These are phyloP conservation scores for Comarum palustre DNA, from an alignment of 306 rosid genomes.

Conservation along the genomic window DNA sequence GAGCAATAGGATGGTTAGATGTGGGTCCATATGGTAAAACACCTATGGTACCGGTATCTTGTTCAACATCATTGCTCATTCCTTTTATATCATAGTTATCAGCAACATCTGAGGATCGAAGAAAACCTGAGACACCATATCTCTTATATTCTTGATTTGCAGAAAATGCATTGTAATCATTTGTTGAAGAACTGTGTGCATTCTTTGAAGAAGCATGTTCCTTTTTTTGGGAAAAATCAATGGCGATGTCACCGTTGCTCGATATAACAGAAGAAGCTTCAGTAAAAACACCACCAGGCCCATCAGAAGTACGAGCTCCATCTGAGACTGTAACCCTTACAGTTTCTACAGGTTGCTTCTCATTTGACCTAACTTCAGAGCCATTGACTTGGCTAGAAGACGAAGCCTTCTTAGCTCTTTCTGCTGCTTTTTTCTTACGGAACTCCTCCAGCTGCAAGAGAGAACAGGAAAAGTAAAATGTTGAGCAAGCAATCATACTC, in stretches of 20 bases:
- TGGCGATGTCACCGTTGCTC: slow-evolving; percentile 32
- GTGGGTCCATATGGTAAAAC: slow-evolving; percentile 38
- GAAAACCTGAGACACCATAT: slow-evolving; percentile 33
- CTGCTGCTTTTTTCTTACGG: slow-evolving; percentile 89
- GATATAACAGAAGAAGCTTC: slow-evolving; percentile 37
- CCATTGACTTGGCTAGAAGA: slow-evolving; percentile 35
- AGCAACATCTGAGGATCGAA: slow-evolving; percentile 35
- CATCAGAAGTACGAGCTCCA: slow-evolving; percentile 72
- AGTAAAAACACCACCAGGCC: slow-evolving; percentile 30
- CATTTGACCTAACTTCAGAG: slow-evolving; percentile 45
- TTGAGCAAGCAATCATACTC: not conserved
- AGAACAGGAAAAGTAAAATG: not conserved
- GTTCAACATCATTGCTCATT: slow-evolving; percentile 32
- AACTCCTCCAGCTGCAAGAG: slow-evolving; percentile 85
- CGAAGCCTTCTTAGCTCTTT: slow-evolving; percentile 63
- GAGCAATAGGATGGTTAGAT: slow-evolving; percentile 33
- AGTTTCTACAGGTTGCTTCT: slow-evolving; percentile 58
- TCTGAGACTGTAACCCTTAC: slow-evolving; percentile 47
- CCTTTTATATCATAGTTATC: slow-evolving; percentile 34
- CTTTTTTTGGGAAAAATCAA: slow-evolving; percentile 36
- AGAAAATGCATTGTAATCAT: slow-evolving; percentile 38
- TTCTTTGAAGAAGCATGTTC: slow-evolving; percentile 39
- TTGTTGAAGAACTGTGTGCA: slow-evolving; percentile 23
- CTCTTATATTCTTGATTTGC: slow-evolving; percentile 38
- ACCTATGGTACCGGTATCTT: slow-evolving; percentile 29